Base-by-base conservation (phyloP, 202 grass and related monocot species). In the Hordeum pubiflorum region DNA sequence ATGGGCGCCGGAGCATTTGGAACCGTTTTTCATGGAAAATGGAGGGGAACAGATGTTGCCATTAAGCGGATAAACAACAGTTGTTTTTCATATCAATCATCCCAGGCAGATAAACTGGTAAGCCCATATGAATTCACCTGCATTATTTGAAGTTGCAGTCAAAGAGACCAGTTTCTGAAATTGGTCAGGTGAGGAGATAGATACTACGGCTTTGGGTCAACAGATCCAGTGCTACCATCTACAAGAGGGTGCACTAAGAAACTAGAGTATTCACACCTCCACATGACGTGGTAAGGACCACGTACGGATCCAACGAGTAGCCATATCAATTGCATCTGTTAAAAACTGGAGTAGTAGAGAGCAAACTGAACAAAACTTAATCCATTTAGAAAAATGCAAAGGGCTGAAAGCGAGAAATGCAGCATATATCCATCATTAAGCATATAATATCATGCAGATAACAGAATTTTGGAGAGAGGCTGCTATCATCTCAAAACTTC, bases 11-110 rank as follows among this genome's bases (percentile, higher is more conserved):
- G 94, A 65, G 81, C 94, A 87, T 97, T 92, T 67, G 94, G 94
- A 82, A 94, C 87, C 22, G 94, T 97, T 39, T 94, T 94, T 74
- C 91, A 97, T 82, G 94, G 94, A 48, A 94, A 73, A 86, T 97
- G 94, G 94, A 97, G 85, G 80, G 94, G 94, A 54, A 97, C 86
- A 72, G 87, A 97, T 90, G 91, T 97, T 40, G 94, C 94, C 70
- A 94, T 97, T 58, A 97, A 97, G 80, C 72, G 91, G 74, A 94
- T 97, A 88, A 91, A 97, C 20, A 93, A 90, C 26, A 93, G 88
- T 27, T 93, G 86, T 55, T 97, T 97, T 78, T 83, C 87, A 36
- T 74, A 87, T 62, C 79, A 80, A 71, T 87, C 91, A 54, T 72
- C 89, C 34, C 83, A 86, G 68, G 89, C 85, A 38, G 81, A 97